Conservation (phyloP, 192 early-diverging fungal genomes). For the Podochytrium sp. region DNA sequence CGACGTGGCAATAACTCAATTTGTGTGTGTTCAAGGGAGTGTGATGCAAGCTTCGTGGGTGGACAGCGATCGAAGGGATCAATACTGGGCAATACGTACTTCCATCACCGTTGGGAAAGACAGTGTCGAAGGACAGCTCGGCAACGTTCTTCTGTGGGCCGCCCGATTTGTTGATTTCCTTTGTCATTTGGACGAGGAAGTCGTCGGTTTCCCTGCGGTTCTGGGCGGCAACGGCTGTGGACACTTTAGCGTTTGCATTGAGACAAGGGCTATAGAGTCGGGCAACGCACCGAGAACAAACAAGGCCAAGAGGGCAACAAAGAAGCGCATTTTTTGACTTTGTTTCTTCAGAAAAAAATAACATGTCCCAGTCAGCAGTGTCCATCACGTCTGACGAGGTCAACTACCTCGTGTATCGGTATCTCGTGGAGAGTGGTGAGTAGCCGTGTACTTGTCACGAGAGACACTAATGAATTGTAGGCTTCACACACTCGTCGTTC, state of each 20-base stretch:
- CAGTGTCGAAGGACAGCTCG: slow-evolving; percentile 17
- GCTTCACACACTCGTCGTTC: slow-evolving; percentile 85
- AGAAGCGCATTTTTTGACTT: neutral
- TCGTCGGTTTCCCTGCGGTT: slow-evolving; percentile 1
- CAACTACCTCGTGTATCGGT: slow-evolving; percentile 34
- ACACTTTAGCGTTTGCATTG: neutral
- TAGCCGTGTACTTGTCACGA: neutral
- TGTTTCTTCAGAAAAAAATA: neutral
- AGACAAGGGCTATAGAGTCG: neutral
- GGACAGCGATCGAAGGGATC: too few relatives aligned
- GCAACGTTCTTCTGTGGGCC: neutral
- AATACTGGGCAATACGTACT: too few relatives aligned
- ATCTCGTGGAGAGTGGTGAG: slow-evolving; percentile 33
- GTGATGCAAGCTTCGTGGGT: too few relatives aligned
- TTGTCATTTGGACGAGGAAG: slow-evolving; percentile 18
- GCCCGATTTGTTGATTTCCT: slow-evolving; percentile 14
- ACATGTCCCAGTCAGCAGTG: neutral
- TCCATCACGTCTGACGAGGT: slow-evolving; percentile 31
- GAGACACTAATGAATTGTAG: slow-evolving; percentile 48
- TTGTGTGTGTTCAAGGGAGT: too few relatives aligned
- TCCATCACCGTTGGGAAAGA: slow-evolving; percentile 14
- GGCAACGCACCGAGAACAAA: neutral
- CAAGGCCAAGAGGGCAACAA: neutral
- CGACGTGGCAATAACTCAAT: too few relatives aligned
- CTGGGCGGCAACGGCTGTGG: neutral